Base-by-base conservation (phyloP, 306 rosid genomes). In the Prunus kanzakura region DNA sequence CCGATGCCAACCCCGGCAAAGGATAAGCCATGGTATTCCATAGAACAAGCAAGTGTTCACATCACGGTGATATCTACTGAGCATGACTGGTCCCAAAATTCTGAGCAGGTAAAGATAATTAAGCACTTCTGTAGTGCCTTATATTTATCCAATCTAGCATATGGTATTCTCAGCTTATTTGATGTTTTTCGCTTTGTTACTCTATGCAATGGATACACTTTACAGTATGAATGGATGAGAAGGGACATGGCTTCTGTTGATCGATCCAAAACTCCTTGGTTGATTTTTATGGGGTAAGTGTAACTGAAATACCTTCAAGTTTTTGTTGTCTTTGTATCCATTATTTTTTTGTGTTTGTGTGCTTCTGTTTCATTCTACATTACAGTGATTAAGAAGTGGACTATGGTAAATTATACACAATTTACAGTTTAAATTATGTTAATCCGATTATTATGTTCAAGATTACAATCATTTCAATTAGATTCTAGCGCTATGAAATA, bases 21-120 rank as follows among this genome's bases (percentile, higher is more conserved):
- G 83, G 98, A 94, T 79, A 84, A 90, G 69, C 98, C 98, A 78
- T 94, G 97, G 97, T 91, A 90, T 82, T 91, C 97, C 23, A 89
- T 90, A 73, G 96, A 94, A 74, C 89, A 91, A 78, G 97, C 52
- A 73, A 87, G 91, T 81, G 88, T 89, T 72, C 95, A 94, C 83
- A 81, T 94, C 80, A 94, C 91, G 29, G 73, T 91, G 14, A 90
- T 91, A 13, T 94, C 97, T 41, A 94, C 98, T 38, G 98, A 94
- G 81, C 96, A 94, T 80, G 82, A 90, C 19, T 94, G 89, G 90
- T 45, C 81, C 19, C 0, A 8, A 62, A 74, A 80, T 16, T 91
- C 97, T 35, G 95, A 89, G 67, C 98, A 94, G 91, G 98, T 90
- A 73, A 73, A 27, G 67, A n/a, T 46, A 49, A 22, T 49, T 47